Base-by-base conservation (phyloP, 2,329 filamentous ascomycete species). In the Paramyrothecium sp. region DNA sequence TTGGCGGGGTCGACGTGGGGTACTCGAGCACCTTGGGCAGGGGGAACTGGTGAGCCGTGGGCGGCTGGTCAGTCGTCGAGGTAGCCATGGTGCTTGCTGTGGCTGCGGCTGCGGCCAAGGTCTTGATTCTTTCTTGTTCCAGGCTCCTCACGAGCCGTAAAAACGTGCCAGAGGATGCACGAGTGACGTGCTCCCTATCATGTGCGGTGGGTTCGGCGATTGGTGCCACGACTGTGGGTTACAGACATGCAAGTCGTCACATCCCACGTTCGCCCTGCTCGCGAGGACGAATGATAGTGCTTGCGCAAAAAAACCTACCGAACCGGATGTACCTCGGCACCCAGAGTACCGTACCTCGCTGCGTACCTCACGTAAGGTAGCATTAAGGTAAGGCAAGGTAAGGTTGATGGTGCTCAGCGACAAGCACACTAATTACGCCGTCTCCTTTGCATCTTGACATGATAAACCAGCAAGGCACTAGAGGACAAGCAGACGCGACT, bases 11-110 rank as follows among this genome's bases (percentile, higher is more conserved):
- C 44, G 85, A 78, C 60, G 83, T 78, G 71, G 84, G 83, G 77
- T 86, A 78, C 58, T 81, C 79, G 73, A 92, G 89, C 64, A 89
- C 82, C 34, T 79, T 73, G 41, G 89, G 89, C 60, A 91, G 86
- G 63, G 80, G 75, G 65, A 80, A 80, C 56, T 65, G 60, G 53
- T 70, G 65, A 22, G 61, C 54, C 54, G 67, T 61, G 26, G 56
- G 23, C 33, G 33, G 38, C 38, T 44, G 5, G 38, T 44, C 59
- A 41, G 44, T 53, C 21, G 54, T 26, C 17, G 50, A 16, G n/a
- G 21, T 19, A 12, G 46, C 23, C 47, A 46, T 53, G 33, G 52
- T 49, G 55, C 26, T 10, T 50, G 55, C 41, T 49, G 58, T 58
- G 49, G 64, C 63, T 58, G 60, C 54, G 56, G 63, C 59, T 21